Conservation (phyloP, 306 rosid genomes). For the Adenanthera pavonina region DNA sequence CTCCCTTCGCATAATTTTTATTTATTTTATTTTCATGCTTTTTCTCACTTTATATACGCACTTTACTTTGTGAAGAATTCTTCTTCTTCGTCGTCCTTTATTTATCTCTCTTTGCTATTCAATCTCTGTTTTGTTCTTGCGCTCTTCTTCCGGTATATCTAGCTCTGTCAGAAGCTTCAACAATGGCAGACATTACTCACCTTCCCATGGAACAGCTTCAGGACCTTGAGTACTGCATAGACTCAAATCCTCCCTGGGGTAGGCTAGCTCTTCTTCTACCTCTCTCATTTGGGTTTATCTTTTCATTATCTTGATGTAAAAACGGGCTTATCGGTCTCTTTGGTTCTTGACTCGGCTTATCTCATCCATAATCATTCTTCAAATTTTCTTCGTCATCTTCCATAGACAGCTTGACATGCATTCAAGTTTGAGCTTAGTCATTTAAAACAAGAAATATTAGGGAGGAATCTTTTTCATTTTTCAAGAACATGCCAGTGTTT, state of each 20-base stretch:
- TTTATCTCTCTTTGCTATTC: not conserved
- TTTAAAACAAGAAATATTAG: not conserved
- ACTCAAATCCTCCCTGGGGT: conserved; percentile 99
- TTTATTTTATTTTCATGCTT: conserved; percentile 33
- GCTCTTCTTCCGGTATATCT: conserved; percentile 39
- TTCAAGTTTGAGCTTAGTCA: conserved; percentile 27
- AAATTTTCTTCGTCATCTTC: conserved; percentile 29
- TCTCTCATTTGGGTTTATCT: conserved; percentile 25
- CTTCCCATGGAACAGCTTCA: conserved; percentile 98
- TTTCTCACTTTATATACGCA: conserved; percentile 55
- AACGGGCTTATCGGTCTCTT: conserved; percentile 31
- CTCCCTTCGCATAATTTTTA: not conserved
- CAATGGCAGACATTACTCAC: conserved; percentile 97
- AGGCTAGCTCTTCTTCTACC: conserved; percentile 32
- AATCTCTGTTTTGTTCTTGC: conserved; percentile 38
- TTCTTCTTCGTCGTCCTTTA: conserved; percentile 22
- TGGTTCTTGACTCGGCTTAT: conserved; percentile 23
- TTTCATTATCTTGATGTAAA: conserved; percentile 14
- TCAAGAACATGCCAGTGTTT: not conserved
- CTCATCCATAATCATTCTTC: conserved; percentile 15
- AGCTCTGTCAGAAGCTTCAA: conserved; percentile 46
- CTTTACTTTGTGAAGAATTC: conserved; percentile 45
- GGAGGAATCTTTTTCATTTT: conserved; percentile 21
- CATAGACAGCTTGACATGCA: conserved; percentile 11
- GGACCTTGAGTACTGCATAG: conserved; percentile 98